Evolutionary conservation across 225 moss, liverwort and hornwort genomes (phyloP).

Genomic region (Pseudisothecium myosuroides): DNA sequence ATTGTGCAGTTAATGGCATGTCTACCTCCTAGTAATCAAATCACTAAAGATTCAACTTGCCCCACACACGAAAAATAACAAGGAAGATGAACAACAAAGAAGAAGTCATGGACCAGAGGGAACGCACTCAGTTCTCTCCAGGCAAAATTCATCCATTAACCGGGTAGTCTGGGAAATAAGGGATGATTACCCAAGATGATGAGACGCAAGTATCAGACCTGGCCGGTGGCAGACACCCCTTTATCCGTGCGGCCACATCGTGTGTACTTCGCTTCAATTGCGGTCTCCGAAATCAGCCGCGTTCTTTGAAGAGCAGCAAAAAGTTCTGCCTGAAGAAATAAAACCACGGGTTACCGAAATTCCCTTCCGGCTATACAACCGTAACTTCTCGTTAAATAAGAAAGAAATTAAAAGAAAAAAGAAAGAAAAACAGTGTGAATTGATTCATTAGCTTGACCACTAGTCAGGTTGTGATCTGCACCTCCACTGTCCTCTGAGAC

Average conservation of each 20-base stretch:
- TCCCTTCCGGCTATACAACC: not conserved
- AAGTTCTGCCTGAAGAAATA: constrained; percentile 54
- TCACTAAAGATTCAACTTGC: not conserved
- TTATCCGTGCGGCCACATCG: constrained; percentile 97
- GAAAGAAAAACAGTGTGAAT: not conserved
- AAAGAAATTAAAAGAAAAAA: not conserved
- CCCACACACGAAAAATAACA: not conserved
- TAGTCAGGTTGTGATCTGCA: not conserved
- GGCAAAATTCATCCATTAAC: not conserved
- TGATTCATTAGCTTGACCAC: not conserved
- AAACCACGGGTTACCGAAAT: not conserved
- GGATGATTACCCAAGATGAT: constrained; percentile 39
- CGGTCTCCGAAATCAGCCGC: constrained; percentile 52
- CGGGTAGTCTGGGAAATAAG: constrained; percentile 4
- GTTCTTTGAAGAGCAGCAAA: constrained; percentile 83
- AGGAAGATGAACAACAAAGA: not conserved
- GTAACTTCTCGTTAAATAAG: not conserved
- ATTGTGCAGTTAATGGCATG: not conserved
- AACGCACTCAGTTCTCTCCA: not conserved
- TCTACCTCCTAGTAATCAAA: not conserved
- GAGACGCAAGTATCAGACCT: constrained; percentile 59
- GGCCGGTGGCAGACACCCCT: constrained; percentile 90
- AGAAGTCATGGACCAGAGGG: not conserved
- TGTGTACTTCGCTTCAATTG: constrained; percentile 60
- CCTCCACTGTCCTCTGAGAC: constrained; percentile 72